phyloP scores from a whole-genome alignment of 352 stramenopile genomes.

The Globisporangium emineosum region DNA sequence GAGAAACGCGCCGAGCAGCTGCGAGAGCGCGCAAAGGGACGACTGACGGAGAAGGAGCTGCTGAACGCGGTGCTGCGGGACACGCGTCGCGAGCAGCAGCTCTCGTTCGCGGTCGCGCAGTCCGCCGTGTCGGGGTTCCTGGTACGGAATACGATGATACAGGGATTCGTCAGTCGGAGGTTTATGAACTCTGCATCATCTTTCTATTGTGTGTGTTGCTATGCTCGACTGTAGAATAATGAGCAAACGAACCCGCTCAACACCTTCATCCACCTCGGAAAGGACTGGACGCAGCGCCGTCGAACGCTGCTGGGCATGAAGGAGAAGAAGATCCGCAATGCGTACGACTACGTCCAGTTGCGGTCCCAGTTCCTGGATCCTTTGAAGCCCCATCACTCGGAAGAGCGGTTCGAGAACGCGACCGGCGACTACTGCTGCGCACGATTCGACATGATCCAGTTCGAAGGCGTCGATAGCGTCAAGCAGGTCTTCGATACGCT shows the following conservation, averaged over 20 bases:
- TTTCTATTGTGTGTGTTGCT: too few species aligned
- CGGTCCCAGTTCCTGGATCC: conserved; percentile 42
- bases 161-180: too few species aligned
- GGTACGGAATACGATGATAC: too few species aligned
- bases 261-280: conserved; percentile 41
- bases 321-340: conserved; percentile 35
- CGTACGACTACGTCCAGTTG: conserved; percentile 32
- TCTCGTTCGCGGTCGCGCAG: conserved; percentile 31
- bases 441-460: conserved; percentile 41
- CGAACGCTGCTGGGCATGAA: conserved; percentile 30
- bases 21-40: conserved; percentile 10
- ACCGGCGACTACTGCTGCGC: conserved; percentile 34
- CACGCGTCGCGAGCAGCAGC: conserved; percentile 30
- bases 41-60: conserved; percentile 22
- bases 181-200: too few species aligned
- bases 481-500: conserved; percentile 36
- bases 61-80: conserved; percentile 26
- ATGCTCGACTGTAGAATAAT: too few species aligned
- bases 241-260: conserved; percentile 27
- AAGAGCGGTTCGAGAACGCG: conserved; percentile 45
- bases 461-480: conserved; percentile 23
- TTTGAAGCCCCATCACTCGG: conserved; percentile 29
- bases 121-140: conserved; percentile 37
- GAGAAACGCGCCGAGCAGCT: conserved; percentile 31
- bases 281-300: conserved; percentile 23